Conservation (phyloP, 1,284 basidiomycete genomes). For the Irpex sp. region DNA sequence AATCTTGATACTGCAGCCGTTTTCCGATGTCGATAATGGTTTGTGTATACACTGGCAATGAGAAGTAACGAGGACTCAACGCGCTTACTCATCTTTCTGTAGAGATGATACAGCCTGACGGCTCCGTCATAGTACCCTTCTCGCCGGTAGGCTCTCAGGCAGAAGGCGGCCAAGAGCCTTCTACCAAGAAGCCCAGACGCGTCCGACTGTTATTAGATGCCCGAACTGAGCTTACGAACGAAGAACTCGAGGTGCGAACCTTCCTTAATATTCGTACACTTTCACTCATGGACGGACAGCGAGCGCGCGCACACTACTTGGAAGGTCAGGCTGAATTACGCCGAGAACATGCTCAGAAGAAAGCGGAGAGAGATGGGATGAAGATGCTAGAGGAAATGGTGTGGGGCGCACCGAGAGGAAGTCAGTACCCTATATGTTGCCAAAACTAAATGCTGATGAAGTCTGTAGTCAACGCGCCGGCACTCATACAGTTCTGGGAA, state of each 20-base stretch:
- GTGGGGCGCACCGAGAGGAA: slow-evolving; percentile 58
- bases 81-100: neutral
- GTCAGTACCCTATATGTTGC: slow-evolving; percentile 34
- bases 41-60: neutral
- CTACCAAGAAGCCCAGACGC: slow-evolving; percentile 28
- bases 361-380: slow-evolving; percentile 47
- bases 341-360: slow-evolving; percentile 46
- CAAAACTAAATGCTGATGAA: neutral
- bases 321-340: slow-evolving; percentile 52
- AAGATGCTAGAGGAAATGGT: slow-evolving; percentile 57
- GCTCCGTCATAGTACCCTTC: slow-evolving; percentile 21
- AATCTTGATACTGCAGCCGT: neutral
- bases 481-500: slow-evolving; percentile 65
- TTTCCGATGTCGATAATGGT: slow-evolving; percentile 1
- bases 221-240: slow-evolving; percentile 71
- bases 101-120: slow-evolving; percentile 4
- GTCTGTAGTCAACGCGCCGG: slow-evolving; percentile 53
- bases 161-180: slow-evolving; percentile 33
- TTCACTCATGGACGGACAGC: slow-evolving; percentile 29
- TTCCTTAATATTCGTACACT: neutral
- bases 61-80: too few relatives aligned
- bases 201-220: slow-evolving; percentile 45
- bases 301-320: slow-evolving; percentile 61
- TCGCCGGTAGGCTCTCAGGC: slow-evolving; percentile 20
- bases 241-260: slow-evolving; percentile 58